phyloP scores from a whole-genome alignment of 768 basidiomycete genomes.

The Suillus fuscotomentosus region DNA sequence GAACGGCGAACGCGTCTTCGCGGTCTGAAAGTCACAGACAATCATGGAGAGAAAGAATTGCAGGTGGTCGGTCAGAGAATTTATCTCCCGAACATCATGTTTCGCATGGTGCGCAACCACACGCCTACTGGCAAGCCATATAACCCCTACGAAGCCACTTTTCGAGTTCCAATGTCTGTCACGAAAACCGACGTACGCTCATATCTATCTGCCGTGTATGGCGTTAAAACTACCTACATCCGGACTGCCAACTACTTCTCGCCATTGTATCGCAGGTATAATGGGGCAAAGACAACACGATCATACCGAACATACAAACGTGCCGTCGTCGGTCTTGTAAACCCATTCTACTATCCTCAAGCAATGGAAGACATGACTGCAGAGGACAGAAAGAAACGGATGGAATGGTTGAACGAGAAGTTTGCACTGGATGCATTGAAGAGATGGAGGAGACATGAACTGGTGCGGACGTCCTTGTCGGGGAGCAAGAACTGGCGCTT shows the following conservation, averaged over 20 bases:
- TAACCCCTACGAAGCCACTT: slow-evolving; percentile 94
- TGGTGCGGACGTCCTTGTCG: slow-evolving; percentile 36
- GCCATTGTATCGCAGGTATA: slow-evolving; percentile 37
- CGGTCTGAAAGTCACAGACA: slow-evolving; percentile 49
- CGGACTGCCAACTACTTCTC: slow-evolving; percentile 91
- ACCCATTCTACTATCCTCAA: slow-evolving; percentile 92
- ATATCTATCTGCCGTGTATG: slow-evolving; percentile 82
- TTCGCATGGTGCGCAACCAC: slow-evolving; percentile 81
- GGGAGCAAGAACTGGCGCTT: slow-evolving; percentile 37
- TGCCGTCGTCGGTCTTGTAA: slow-evolving; percentile 85
- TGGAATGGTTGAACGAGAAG: slow-evolving; percentile 61
- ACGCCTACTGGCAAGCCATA: slow-evolving; percentile 77
- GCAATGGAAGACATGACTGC: slow-evolving; percentile 73
- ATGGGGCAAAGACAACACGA: slow-evolving; percentile 29
- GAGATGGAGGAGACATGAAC: slow-evolving; percentile 29
- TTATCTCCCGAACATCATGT: slow-evolving; percentile 86
- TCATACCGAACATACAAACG: slow-evolving; percentile 75
- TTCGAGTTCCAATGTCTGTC: slow-evolving; percentile 84
- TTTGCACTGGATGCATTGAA: slow-evolving; percentile 45
- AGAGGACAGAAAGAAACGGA: slow-evolving; percentile 51
- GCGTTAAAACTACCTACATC: slow-evolving; percentile 87
- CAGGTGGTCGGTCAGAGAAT: slow-evolving; percentile 76
- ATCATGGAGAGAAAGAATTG: slow-evolving; percentile 40
- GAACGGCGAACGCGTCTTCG: slow-evolving; percentile 63
- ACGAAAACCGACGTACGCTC: slow-evolving; percentile 92